These are phyloP conservation scores for Prunella vulgaris DNA, from an alignment of 257 asterid species.

Conservation along the genomic window DNA sequence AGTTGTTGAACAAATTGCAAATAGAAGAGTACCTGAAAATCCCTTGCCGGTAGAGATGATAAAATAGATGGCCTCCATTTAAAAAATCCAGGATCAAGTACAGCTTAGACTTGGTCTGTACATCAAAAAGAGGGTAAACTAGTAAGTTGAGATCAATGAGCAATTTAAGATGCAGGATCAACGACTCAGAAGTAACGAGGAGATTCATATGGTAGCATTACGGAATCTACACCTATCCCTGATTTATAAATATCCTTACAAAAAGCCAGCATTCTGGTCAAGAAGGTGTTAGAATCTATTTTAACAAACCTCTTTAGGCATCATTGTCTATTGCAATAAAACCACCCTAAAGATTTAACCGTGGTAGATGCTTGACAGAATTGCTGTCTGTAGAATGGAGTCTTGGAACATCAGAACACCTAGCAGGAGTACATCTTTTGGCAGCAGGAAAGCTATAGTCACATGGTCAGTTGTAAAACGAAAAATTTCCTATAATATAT, in stretches of 20 bases:
- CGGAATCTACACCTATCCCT: neutral
- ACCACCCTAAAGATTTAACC: no score
- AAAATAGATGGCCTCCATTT: constrained; percentile 95
- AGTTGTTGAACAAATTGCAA: neutral
- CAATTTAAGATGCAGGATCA: neutral
- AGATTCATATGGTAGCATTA: neutral
- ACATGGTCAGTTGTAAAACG: neutral
- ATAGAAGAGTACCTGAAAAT: constrained; percentile 65
- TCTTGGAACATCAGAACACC: neutral
- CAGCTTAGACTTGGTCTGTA: constrained; percentile 81
- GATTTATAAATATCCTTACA: neutral
- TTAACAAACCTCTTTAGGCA: no score
- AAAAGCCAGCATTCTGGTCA: neutral
- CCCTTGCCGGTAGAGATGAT: constrained; percentile 92
- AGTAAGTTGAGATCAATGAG: constrained; percentile 12
- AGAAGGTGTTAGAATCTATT: neutral
- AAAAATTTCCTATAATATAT: neutral
- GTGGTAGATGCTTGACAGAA: constrained; percentile 2
- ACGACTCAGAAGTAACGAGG: neutral
- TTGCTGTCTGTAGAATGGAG: neutral
- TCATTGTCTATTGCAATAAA: no score
- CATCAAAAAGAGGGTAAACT: constrained; percentile 12
- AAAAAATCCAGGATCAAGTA: constrained; percentile 80
- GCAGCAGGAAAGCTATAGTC: neutral
- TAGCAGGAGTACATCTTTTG: neutral